Base-by-base conservation (phyloP, 176 grass and related monocot species). In the Carex cristatella region DNA sequence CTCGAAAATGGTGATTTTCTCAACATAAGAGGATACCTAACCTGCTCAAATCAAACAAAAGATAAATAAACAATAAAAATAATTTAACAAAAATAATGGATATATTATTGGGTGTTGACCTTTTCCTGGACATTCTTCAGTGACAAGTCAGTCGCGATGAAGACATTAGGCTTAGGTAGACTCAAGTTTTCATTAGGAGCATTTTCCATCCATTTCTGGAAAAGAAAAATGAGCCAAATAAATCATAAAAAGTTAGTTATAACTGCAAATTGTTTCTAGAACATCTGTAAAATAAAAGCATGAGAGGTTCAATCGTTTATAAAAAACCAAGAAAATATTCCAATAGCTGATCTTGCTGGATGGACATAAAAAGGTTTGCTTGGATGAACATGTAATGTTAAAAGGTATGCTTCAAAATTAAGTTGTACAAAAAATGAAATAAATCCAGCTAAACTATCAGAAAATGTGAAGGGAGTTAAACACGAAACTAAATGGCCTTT, bases 101-200 rank as follows among this genome's bases (percentile, higher is more conserved):
- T 13, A 83, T 3, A 65, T 66, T 33, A 13, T 69, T 83, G 61
- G 61, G 23, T 64, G 4, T 63, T 83, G 72, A 98, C 95, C 93
- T 90, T 91, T 86, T 98, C 91, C 64, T 90, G 86, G 10, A 83
- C 64, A 83, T 77, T 87, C 88, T 92, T 94, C 77, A 98, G 81
- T 83, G 86, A 87, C 80, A 98, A 81, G 85, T 98, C 89, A 27
- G 82, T 92, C 79, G 95, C 91, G 76, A 98, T 90, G 80, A 98
- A 98, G 15, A 95, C 88, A 87, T 98, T 98, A 83, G 13, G 89
- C 70, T 95, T 98, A 80, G 91, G 95, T 67, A 98, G 88, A 85
- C 91, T 88, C 84, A 98, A 82, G 87, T 86, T 86, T 64, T 92
- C 87, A 56, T 90, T 62, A 35, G 93, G 95, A 89, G 93, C 89